A percentile compares a stretch with the other conserved stretches of the same genome.
Evolutionary conservation across 768 basidiomycete genomes (phyloP).

Genomic region (Mycena crocata): DNA sequence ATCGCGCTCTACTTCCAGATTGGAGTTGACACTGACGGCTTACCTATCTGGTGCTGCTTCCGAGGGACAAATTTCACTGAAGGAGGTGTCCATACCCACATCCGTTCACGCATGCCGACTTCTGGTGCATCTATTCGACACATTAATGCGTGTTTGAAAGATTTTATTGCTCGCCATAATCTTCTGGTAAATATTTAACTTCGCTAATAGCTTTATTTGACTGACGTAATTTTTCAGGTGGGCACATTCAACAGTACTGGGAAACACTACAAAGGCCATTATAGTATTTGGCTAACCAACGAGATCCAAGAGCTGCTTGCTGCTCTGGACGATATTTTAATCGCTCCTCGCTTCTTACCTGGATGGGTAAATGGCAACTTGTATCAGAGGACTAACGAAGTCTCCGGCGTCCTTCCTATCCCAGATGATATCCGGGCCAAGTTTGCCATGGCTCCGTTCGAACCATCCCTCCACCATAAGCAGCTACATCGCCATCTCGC

Average conservation of each 20-base stretch:
- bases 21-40: conserved; percentile 6
- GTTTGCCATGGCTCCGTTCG: conserved; percentile 14
- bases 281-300: conserved; percentile 4
- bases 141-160: background rate
- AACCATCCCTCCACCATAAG: background rate
- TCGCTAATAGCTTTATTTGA: background rate
- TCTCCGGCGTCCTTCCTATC: conserved; percentile 21
- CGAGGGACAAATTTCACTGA: conserved; percentile 20
- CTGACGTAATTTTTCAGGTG: background rate
- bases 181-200: background rate
- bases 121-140: background rate
- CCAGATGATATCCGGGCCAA: conserved; percentile 12
- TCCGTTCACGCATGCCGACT: conserved; percentile 6
- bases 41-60: conserved; percentile 5
- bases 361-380: conserved; percentile 30
- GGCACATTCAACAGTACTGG: background rate
- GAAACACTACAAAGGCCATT: background rate
- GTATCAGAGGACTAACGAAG: conserved; percentile 19
- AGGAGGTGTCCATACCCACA: conserved; percentile 15
- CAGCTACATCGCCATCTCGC: conserved; percentile 19
- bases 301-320: conserved; percentile 4
- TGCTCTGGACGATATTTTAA: background rate
- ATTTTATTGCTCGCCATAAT: background rate
- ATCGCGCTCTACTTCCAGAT: conserved; percentile 8
- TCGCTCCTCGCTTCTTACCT: background rate